These are phyloP conservation scores for Cutaneotrichosporon cavernicola DNA, from an alignment of 1,284 basidiomycete species.

Conservation along the genomic window DNA sequence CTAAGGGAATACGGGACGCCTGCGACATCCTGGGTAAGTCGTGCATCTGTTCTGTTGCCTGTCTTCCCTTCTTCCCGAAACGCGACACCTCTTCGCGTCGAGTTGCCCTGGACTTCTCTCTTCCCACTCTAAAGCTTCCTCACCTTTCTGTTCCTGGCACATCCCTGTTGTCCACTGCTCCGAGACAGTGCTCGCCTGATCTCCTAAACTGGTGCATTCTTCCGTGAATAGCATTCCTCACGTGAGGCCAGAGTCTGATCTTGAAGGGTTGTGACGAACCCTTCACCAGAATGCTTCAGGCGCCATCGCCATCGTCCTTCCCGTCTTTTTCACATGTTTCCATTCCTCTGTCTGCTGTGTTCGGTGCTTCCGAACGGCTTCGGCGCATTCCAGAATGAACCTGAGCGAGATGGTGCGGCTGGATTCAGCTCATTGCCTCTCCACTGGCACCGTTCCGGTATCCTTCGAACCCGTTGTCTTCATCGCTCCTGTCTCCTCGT, in stretches of 20 bases:
- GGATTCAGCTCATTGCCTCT: not conserved
- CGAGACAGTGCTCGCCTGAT: not conserved
- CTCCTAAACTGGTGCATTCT: not conserved
- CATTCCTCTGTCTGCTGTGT: not conserved
- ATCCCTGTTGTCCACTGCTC: not conserved
- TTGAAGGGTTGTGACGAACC: not conserved
- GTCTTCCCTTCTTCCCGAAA: not conserved
- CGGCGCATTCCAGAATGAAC: not conserved
- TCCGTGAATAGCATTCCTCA: not conserved
- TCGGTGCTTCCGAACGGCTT: not conserved
- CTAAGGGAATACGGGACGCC: conserved; percentile 75
- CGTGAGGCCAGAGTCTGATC: not conserved
- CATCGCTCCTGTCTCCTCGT: no score
- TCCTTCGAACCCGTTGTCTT: not conserved
- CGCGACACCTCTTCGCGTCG: no score
- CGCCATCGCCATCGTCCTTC: not conserved
- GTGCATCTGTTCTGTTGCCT: not conserved
- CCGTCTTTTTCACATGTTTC: not conserved
- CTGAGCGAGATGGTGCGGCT: not conserved
- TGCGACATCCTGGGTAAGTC: conserved; percentile 79
- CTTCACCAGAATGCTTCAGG: not conserved
- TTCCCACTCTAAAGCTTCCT: not conserved
- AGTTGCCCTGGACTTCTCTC: not conserved
- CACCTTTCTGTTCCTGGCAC: not conserved
- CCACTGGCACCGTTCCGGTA: not conserved